Evolutionary conservation across 179 eudicot genomes (phyloP).

Genomic region (Beta macrorhiza): DNA sequence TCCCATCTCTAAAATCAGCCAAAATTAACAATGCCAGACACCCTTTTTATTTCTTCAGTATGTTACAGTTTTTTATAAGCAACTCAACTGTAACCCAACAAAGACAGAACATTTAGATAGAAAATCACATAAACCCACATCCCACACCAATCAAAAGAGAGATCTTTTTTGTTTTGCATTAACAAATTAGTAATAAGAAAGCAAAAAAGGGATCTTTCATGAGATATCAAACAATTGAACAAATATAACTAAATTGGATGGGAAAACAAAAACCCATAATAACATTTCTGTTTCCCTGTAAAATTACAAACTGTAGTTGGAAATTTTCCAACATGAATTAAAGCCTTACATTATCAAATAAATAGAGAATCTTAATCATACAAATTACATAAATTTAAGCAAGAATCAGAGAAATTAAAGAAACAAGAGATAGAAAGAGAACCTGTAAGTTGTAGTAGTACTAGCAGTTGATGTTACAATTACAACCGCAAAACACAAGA

Average conservation of each 20-base stretch:
- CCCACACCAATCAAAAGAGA: not conserved
- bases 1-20: conserved; percentile 19
- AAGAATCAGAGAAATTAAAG: not conserved
- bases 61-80: not conserved
- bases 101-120: conserved; percentile 15
- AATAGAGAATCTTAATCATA: not conserved
- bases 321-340: no score
- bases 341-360: no score
- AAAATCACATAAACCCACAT: not conserved
- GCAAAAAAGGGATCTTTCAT: not conserved
- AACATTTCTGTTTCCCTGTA: not conserved
- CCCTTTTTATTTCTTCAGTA: not conserved
- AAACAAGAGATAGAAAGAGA: conserved; percentile 4
- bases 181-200: not conserved
- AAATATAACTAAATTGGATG: not conserved
- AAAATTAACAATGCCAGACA: conserved; percentile 9
- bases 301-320: not conserved
- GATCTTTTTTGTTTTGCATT: not conserved
- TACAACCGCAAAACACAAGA: not conserved
- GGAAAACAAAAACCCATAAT: not conserved
- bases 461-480: conserved; percentile 5
- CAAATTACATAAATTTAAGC: not conserved
- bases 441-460: conserved; percentile 10
- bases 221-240: not conserved
- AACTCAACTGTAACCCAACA: conserved; percentile 12